Evolutionary conservation across 2,329 filamentous ascomycete species (phyloP).

Genomic region (Sporothrix pallida): DNA sequence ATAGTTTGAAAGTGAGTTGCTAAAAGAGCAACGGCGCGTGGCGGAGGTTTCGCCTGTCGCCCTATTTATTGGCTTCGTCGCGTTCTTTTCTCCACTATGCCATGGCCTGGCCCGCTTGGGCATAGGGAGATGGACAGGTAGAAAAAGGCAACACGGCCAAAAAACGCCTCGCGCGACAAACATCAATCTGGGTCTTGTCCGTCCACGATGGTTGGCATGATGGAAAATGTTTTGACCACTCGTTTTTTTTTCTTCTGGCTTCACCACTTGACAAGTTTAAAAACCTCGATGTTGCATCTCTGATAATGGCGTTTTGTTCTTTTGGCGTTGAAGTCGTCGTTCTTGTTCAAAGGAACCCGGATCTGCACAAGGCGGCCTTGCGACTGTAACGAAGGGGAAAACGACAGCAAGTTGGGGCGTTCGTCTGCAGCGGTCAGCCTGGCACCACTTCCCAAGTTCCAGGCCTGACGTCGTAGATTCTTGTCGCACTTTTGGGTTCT

Average conservation of each 20-base stretch:
- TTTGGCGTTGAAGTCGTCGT: neutral
- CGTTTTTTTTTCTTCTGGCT: neutral
- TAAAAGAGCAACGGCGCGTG: neutral
- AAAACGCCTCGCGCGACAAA: slow-evolving; percentile 26
- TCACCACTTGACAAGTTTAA: neutral
- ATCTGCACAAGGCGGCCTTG: neutral
- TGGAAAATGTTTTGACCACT: neutral
- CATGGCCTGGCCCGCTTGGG: neutral
- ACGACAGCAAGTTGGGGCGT: neutral
- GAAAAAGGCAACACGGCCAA: neutral
- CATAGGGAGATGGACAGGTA: neutral
- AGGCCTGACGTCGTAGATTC: slow-evolving; percentile 2
- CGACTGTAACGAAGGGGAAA: neutral
- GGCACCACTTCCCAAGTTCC: neutral
- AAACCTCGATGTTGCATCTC: neutral
- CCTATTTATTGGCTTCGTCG: neutral
- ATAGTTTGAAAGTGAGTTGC: neutral
- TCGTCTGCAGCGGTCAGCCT: neutral
- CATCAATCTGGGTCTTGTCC: too few relatives aligned
- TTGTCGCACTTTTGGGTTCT: neutral
- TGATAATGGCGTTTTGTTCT: neutral
- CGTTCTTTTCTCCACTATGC: neutral
- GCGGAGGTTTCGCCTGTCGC: neutral
- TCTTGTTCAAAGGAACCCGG: neutral
- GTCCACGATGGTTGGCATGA: neutral